Base-by-base conservation (phyloP, 805 yeast species). In the Brettanomyces anomalus region DNA sequence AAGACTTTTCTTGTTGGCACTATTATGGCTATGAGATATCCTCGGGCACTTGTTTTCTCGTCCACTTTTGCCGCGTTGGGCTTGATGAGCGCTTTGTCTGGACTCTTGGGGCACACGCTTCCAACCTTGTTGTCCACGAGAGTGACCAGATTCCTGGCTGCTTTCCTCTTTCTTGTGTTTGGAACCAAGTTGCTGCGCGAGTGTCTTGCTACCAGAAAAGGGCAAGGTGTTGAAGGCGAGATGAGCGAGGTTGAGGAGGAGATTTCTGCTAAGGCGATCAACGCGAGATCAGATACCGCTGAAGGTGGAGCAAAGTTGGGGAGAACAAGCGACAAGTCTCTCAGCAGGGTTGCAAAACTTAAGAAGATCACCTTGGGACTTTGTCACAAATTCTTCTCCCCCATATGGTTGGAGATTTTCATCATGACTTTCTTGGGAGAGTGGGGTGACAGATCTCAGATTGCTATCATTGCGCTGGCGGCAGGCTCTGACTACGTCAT, bases 361-460 rank as follows among this genome's bases (percentile, higher is more conserved):
- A 16, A 8, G 8, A 15, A 20, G 15, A 19, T 11, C 11, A 5
- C 15, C 5, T 20, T 14, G 31, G 10, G n/a, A 11, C n/a, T 36
- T 13, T 21, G n/a, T 21, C 20, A 36, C 3, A 75, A 78, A 44
- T 64, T 87, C 4, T 67, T 90, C 43, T 83, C 95, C 3, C 97
- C 98, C 3, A 66, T 80, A 8, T 93, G 95, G 89, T 81, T 88
- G 50, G 96, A 90, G 68, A 90, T 90, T 4, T 93, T 93, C 58
- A 78, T 79, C 42, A 90, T 93, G 97, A 86, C 96, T 4, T 93
- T 93, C 61, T 67, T 93, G 40, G 98, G 97, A 47, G 99, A 93
- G 67, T 88, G 97, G 95, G 99, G 99, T 41, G 99, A 93, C 64
- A 79, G 98, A 56, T 88, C 97, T 11, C 99, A 93, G 67, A 88